Base-by-base conservation (phyloP, 129 eudicot genomes). In the Pittosporum tobira region DNA sequence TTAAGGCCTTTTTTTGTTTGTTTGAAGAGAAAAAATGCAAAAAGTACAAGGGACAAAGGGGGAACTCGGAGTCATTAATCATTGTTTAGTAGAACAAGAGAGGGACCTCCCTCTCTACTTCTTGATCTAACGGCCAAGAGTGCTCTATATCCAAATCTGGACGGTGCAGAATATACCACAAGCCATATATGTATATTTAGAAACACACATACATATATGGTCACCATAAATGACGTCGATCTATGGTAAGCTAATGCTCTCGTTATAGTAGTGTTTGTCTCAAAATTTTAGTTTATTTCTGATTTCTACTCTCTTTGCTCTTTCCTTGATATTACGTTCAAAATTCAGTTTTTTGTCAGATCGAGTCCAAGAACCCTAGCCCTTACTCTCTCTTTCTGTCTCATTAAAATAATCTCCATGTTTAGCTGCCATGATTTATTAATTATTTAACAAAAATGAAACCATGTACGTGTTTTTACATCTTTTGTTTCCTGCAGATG, bases 31-130 rank as follows among this genome's bases (percentile, higher is more conserved):
- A 6, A 1, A 34, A 12, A 34, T 34, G 40, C 10, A 61, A 55
- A 31, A 50, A 38, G 73, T 42, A 49, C 70, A 65, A n/a, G 81
- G 73, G 66, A 76, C 81, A 76, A 76, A 60, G 66, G 48, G 77
- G 81, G 8, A 71, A 76, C 73, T 65, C 77, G 66, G 71, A 71
- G 54, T 57, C 73, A 76, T 76, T 51, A 77, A 51, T 40, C 57
- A 48, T 48, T 29, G 56, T 57, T 70, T 70, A 65, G 69, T 50
- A 44, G 12, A 21, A 44, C 25, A 69, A 1, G 20, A n/a, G 9
- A 24, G 30, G 16, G 38, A 38, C n/a, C 22, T 34, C 31, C 23
- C 40, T 53, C 28, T 62, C 29, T 28, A 12, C 23, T 37, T 16
- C 27, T 37, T 37, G 55, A 79, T 64, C 75, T 50, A 48, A 79